Base-by-base conservation (phyloP, 129 eudicot genomes). In the Oenanthe sinensis region DNA sequence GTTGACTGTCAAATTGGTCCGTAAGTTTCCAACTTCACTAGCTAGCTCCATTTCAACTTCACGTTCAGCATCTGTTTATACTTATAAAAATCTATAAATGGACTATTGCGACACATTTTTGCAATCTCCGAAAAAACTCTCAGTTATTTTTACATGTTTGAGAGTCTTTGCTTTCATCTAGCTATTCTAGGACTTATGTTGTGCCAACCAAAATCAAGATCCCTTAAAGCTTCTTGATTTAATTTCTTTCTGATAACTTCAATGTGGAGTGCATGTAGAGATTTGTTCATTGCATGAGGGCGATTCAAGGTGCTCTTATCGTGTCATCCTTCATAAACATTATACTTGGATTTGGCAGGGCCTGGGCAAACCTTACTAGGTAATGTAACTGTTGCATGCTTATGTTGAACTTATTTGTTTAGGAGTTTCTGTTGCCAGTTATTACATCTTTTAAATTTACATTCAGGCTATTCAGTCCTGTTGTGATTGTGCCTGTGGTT, bases 231-330 rank as follows among this genome's bases (percentile, higher is more conserved):
- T 22, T 28, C 54, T 26, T 60, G 71, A 30, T 30, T 37, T 13
- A 48, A 68, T 24, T 76, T 76, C 74, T 78, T 33, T 86, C 81
- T 71, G 36, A 46, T 74, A 40, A 24, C 12, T 26, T 74, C 1
- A n/a, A 74, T 83, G 79, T 39, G 71, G 58, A 20, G 40, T 83
- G n/a, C 73, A 76, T 75, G 76, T 79, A 95, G 99, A 92, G 97
- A 85, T 95, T 95, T 81, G 74, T 82, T 37, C 99, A 88, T 83
- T 92, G 92, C 24, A 95, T 92, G 83, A 90, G 99, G 85, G 93
- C 97, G 47, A 87, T 95, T 86, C 99, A 95, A 83, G 99, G 99
- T 77, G 81, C 99, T 22, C 80, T 95, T 37, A 92, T 95, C 42
- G 91, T 95, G 58, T 95, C 99, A 24, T 95, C 99, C 37, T 87